These are phyloP conservation scores for Colletotrichum sansevieriae DNA, from an alignment of 2,329 filamentous ascomycete genomes.

Conservation along the genomic window DNA sequence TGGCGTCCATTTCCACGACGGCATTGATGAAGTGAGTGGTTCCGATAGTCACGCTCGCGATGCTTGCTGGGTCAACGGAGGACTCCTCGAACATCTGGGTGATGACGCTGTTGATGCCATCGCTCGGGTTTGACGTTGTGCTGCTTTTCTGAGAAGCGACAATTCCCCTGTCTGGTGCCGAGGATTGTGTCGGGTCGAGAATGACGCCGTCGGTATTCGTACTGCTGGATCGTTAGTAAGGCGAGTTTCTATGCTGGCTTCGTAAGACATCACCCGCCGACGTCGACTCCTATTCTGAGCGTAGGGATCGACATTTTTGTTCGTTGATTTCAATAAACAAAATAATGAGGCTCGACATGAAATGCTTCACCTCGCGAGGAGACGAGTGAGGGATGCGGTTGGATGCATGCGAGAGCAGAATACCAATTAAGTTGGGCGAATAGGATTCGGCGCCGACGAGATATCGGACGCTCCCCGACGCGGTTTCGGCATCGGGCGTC, in stretches of 20 bases:
- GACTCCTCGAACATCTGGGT: slow-evolving; percentile 55
- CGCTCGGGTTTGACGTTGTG: slow-evolving; percentile 58
- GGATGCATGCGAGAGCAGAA: neutral
- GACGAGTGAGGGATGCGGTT: neutral
- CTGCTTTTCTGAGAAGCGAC: slow-evolving; percentile 62
- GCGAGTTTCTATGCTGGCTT: neutral
- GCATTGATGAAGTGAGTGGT: slow-evolving; percentile 72
- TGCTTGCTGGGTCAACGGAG: slow-evolving; percentile 49
- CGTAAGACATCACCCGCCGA: neutral
- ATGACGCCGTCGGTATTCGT: slow-evolving; percentile 50
- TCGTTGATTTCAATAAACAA: too few relatives aligned
- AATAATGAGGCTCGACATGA: too few relatives aligned
- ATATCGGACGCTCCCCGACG: slow-evolving; percentile 20
- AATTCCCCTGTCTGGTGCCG: slow-evolving; percentile 56
- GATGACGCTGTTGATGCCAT: slow-evolving; percentile 59
- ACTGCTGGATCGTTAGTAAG: neutral
- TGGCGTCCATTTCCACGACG: slow-evolving; percentile 64
- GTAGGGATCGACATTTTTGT: neutral
- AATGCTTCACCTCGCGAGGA: neutral
- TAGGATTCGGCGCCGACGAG: neutral
- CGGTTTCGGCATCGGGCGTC: slow-evolving; percentile 27
- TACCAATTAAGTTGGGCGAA: neutral
- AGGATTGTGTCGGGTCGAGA: slow-evolving; percentile 56
- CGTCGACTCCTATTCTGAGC: slow-evolving; percentile 17
- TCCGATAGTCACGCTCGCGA: slow-evolving; percentile 66